These are phyloP conservation scores for Ogataea populi-albae DNA, from an alignment of 805 yeast genomes.

Conservation along the genomic window DNA sequence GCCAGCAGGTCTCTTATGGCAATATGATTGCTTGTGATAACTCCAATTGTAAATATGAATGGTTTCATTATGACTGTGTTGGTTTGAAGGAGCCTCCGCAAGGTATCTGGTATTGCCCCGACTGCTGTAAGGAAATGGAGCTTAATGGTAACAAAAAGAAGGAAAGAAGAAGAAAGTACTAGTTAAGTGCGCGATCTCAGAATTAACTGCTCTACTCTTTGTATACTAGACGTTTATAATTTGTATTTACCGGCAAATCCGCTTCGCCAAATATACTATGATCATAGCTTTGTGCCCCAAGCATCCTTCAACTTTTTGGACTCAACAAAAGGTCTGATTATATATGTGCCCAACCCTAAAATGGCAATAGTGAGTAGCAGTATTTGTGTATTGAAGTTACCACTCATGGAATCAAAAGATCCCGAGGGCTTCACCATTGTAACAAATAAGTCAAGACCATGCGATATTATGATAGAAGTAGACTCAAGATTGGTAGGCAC, in stretches of 20 bases:
- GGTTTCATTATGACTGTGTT: constrained; percentile 76
- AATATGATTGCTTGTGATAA: constrained; percentile 64
- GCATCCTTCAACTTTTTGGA: constrained; percentile 48
- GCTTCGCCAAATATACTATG: too few relatives aligned
- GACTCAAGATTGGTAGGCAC: constrained; percentile 74
- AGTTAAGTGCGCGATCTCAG: too few relatives aligned
- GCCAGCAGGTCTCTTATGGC: constrained; percentile 87
- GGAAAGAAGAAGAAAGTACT: constrained; percentile 24
- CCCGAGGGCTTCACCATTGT: constrained; percentile 76
- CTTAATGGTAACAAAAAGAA: constrained; percentile 23
- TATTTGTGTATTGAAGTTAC: constrained; percentile 63
- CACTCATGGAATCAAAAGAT: constrained; percentile 73
- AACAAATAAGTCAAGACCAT: constrained; percentile 73
- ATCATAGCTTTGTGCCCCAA: constrained; percentile 42
- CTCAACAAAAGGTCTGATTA: constrained; percentile 57
- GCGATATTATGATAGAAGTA: constrained; percentile 65
- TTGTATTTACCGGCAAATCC: too few relatives aligned
- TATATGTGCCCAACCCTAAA: constrained; percentile 43
- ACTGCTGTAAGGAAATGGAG: constrained; percentile 49
- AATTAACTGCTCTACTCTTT: too few relatives aligned
- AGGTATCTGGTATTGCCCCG: constrained; percentile 97
- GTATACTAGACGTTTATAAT: not conserved
- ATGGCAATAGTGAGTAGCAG: constrained; percentile 57
- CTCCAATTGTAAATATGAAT: constrained; percentile 56
- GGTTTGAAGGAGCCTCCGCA: constrained; percentile 91